These are phyloP conservation scores for Zasmidium angulare DNA, from an alignment of 2,329 filamentous ascomycete genomes.

Conservation along the genomic window DNA sequence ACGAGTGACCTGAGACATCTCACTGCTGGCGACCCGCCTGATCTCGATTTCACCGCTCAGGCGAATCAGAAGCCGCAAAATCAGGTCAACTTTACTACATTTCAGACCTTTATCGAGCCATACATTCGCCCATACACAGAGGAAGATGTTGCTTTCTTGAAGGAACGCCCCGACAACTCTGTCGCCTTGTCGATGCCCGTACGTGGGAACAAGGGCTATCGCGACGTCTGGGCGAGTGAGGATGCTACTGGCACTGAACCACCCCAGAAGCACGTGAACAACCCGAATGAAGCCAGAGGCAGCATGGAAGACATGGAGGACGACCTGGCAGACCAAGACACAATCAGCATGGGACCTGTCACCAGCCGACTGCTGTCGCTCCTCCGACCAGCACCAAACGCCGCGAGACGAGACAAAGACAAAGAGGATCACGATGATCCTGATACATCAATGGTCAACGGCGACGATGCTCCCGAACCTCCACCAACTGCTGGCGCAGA, in stretches of 20 bases:
- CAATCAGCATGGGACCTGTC: slow-evolving; percentile 85
- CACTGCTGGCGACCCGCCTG: slow-evolving; percentile 84
- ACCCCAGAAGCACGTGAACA: slow-evolving; percentile 62
- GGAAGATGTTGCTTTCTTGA: slow-evolving; percentile 88
- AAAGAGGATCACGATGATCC: slow-evolving; percentile 49
- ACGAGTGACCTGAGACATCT: slow-evolving; percentile 76
- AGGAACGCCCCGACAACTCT: slow-evolving; percentile 79
- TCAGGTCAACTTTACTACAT: slow-evolving; percentile 91
- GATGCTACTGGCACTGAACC: slow-evolving; percentile 79
- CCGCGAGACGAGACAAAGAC: slow-evolving; percentile 49
- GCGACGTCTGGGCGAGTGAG: slow-evolving; percentile 90
- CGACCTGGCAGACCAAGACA: slow-evolving; percentile 81
- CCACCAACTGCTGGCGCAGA: slow-evolving; percentile 37
- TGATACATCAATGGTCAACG: slow-evolving; percentile 43
- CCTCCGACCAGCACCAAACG: slow-evolving; percentile 67
- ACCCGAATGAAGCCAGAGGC: slow-evolving; percentile 80
- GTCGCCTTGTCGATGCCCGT: slow-evolving; percentile 83
- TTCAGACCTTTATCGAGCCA: slow-evolving; percentile 87
- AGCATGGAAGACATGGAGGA: slow-evolving; percentile 85
- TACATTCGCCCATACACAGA: slow-evolving; percentile 88
- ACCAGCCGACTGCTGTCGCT: slow-evolving; percentile 76
- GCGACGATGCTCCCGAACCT: slow-evolving; percentile 39
- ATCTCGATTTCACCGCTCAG: slow-evolving; percentile 80
- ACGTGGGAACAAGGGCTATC: slow-evolving; percentile 81
- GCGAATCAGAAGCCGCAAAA: slow-evolving; percentile 81